Base-by-base conservation (phyloP, 805 yeast genomes). In the Nematodospora valgi region DNA sequence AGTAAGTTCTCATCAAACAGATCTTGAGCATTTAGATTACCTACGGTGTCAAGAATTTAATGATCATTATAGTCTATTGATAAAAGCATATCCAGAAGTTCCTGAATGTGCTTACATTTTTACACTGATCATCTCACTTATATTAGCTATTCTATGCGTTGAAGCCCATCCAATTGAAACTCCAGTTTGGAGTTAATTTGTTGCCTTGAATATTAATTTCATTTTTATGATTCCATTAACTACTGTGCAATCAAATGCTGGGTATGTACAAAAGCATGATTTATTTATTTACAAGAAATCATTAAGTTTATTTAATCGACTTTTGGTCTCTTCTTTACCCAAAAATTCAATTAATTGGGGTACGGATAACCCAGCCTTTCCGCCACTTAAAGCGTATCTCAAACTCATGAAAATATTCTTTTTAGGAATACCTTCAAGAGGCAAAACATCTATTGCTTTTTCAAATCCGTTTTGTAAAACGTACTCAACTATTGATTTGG, bases 71-170 rank as follows among this genome's bases (percentile, higher is more conserved):
- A 68, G 78, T 36, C 60, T 59, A 29, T 74, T 76, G 70, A 78
- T 78, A 80, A 41, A 69, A 30, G 60, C 55, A 37, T 81, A 82
- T 54, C 70, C 69, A 23, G 86, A 82, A 43, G 86, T 79, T 15
- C 93, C 93, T 1, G 83, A 78, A 43, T 78, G 81, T 80, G 80
- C 87, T 86, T 82, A 72, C 46, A 47, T 58, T 3, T 40, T 56
- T 3, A 59, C 74, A 10, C 61, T 79, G 26, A 38, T 74, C 12
- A 43, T 62, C n/a, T 62, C 79, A 18, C 59, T 77, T 7, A 44
- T 64, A 2, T 55, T 72, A 24, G 54, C 67, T 52, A 53, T 74
- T 11, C 43, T 65, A 0, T 62, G 72, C 40, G 74, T 74, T 8
- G 47, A 63, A 32, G 44, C 67, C 9, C 72, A 64, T 35, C 76